Percentiles rank a stretch among this genome's conserved stretches.
Conservation (phyloP, 1,284 basidiomycete species). For the Cutaneotrichosporon cyanovorans region DNA sequence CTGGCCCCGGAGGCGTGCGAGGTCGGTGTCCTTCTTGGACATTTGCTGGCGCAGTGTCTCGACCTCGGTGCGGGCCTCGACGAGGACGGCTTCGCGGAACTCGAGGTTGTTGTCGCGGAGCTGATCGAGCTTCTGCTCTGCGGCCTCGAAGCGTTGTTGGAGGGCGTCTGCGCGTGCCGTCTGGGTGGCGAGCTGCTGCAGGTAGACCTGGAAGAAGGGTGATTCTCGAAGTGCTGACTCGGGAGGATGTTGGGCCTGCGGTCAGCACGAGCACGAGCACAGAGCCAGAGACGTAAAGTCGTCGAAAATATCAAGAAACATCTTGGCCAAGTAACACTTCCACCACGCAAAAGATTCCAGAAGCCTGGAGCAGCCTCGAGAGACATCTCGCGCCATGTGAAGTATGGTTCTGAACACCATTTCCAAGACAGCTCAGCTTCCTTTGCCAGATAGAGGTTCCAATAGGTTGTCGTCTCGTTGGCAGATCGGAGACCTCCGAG, state of each 20-base stretch:
- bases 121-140: constrained; percentile 33
- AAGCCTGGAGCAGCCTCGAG: no score
- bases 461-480: no score
- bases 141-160: constrained; percentile 25
- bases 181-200: constrained; percentile 31
- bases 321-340: no score
- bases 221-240: constrained; percentile 33
- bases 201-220: constrained; percentile 41
- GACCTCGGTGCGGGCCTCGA: constrained; percentile 30
- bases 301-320: no score
- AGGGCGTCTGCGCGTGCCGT: constrained; percentile 28
- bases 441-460: no score
- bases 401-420: no score
- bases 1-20: constrained; percentile 66
- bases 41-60: constrained; percentile 35
- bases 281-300: no score
- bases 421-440: no score
- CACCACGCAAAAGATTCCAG: no score
- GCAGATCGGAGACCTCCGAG: no score
- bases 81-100: constrained; percentile 34
- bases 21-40: constrained; percentile 63
- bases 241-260: constrained; percentile 29
- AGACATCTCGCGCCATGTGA: no score
- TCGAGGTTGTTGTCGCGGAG: constrained; percentile 31
- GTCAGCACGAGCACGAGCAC: constrained; percentile 7